Conservation (phyloP, 1,284 basidiomycete species). For the Malassezia sp. region DNA sequence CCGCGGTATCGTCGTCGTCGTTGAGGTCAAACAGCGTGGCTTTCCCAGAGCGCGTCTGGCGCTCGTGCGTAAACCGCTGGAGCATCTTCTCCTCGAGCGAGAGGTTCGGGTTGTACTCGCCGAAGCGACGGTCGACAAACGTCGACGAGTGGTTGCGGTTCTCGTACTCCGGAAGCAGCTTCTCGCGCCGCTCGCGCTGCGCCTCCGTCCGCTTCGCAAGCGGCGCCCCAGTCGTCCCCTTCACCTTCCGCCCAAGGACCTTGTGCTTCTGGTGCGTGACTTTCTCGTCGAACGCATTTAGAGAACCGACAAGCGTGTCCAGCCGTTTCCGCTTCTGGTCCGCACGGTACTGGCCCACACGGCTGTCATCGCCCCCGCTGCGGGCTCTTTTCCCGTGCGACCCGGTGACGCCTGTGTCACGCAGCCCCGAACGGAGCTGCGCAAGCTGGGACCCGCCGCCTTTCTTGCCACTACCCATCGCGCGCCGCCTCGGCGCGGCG, state of each 20-base stretch:
- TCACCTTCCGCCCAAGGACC: conserved; percentile 73
- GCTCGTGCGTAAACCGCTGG: conserved; percentile 83
- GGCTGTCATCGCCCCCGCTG: conserved; percentile 52
- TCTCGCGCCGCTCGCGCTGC: conserved; percentile 62
- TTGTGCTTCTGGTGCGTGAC: conserved; percentile 63
- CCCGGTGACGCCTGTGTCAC: conserved; percentile 34
- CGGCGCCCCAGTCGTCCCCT: conserved; percentile 70
- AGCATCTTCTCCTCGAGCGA: conserved; percentile 91
- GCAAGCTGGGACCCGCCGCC: conserved; percentile 45
- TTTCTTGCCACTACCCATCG: conserved; percentile 24
- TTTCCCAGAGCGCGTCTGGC: conserved; percentile 52
- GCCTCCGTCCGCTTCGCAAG: conserved; percentile 77
- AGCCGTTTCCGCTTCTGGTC: conserved; percentile 54
- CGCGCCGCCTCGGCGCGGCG: not conserved
- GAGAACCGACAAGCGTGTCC: conserved; percentile 65
- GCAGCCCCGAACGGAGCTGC: conserved; percentile 39
- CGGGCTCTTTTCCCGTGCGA: conserved; percentile 31
- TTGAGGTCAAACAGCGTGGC: conserved; percentile 76
- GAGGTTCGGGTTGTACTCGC: conserved; percentile 83
- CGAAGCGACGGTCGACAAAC: conserved; percentile 85
- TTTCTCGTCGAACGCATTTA: conserved; percentile 75
- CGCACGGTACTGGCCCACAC: conserved; percentile 18
- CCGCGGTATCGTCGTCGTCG: conserved; percentile 52
- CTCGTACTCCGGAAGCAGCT: conserved; percentile 67
- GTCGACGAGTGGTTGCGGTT: conserved; percentile 71